These are phyloP conservation scores for Boletus sp. DNA, from an alignment of 768 basidiomycete genomes.

Conservation along the genomic window DNA sequence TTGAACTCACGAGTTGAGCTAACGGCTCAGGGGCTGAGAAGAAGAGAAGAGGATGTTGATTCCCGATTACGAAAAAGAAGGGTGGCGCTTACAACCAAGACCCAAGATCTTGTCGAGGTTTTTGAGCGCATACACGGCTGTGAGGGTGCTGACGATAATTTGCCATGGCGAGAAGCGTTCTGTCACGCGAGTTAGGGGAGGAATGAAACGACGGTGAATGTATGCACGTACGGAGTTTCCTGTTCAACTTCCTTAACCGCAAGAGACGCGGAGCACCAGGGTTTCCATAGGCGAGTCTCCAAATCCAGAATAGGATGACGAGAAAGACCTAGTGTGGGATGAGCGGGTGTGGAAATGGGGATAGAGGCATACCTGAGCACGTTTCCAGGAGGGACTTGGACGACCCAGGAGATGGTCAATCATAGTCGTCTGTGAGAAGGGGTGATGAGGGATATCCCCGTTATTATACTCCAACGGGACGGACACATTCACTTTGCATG, in stretches of 20 bases:
- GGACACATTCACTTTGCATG: constrained; percentile 25
- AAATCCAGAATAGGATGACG: constrained; percentile 90
- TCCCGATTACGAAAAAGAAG: background rate
- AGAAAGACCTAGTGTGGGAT: constrained; percentile 67
- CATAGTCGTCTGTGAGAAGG: constrained; percentile 47
- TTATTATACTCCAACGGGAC: constrained; percentile 6
- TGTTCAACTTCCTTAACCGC: constrained; percentile 61
- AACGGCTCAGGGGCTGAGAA: constrained; percentile 86
- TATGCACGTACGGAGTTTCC: constrained; percentile 50
- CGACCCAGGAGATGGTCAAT: constrained; percentile 91
- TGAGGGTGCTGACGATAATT: constrained; percentile 82
- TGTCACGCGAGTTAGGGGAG: constrained; percentile 26
- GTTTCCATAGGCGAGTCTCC: constrained; percentile 68
- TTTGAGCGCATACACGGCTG: constrained; percentile 75
- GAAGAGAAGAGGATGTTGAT: background rate
- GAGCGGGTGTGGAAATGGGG: background rate
- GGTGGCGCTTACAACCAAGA: constrained; percentile 54
- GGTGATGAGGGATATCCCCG: background rate
- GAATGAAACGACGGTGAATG: background rate
- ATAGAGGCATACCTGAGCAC: constrained; percentile 59
- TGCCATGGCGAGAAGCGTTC: constrained; percentile 96
- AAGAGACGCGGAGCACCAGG: constrained; percentile 64
- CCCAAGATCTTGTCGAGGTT: constrained; percentile 87
- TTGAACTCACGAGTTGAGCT: constrained; percentile 68
- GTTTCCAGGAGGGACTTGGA: constrained; percentile 88